Conservation (phyloP, 306 rosid species). For the Castanea crenata region DNA sequence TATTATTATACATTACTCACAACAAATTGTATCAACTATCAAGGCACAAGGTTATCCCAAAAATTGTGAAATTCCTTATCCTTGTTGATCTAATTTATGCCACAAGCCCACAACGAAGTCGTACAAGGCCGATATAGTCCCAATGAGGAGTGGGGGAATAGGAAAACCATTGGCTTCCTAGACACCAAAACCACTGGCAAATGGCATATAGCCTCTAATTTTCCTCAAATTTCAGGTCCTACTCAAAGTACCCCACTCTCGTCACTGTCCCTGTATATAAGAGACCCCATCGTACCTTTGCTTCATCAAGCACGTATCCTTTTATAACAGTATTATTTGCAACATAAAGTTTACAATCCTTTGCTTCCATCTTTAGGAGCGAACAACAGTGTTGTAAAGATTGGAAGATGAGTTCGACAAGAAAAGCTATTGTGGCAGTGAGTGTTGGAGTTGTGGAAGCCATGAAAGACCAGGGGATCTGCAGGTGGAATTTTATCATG, state of each 20-base stretch:
- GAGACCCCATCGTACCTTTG: not conserved
- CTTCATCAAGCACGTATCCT: not conserved
- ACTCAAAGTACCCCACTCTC: not conserved
- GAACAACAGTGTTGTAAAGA: too few relatives aligned
- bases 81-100: too few relatives aligned
- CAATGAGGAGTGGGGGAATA: too few relatives aligned
- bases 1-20: too few relatives aligned
- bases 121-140: too few relatives aligned
- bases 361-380: too few relatives aligned
- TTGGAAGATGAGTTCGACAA: too few relatives aligned
- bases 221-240: not conserved
- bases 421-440: too few relatives aligned
- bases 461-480: not conserved
- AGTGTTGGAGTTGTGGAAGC: conserved; percentile 29
- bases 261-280: not conserved
- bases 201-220: not conserved
- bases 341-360: not conserved
- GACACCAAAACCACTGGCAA: not conserved
- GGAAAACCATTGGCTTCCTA: not conserved
- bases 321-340: not conserved
- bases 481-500: not conserved
- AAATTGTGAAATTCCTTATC: too few relatives aligned
- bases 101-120: too few relatives aligned
- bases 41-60: too few relatives aligned
- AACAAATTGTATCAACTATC: too few relatives aligned